These are phyloP conservation scores for Alternaria viburni DNA, from an alignment of 2,329 filamentous ascomycete genomes.

Conservation along the genomic window DNA sequence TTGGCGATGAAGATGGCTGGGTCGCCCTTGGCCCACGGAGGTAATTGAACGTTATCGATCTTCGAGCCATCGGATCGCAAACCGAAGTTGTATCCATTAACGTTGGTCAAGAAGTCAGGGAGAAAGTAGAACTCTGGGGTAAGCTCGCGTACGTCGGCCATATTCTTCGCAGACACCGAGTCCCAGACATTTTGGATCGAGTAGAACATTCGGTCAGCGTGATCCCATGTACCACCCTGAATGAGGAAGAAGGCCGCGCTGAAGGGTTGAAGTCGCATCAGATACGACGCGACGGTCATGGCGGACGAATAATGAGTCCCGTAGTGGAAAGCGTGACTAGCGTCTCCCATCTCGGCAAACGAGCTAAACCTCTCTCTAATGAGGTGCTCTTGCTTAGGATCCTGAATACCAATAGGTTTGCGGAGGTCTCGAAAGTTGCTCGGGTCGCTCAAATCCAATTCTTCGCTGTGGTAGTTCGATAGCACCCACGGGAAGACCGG, in stretches of 20 bases:
- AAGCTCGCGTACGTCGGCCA: slow-evolving; percentile 91
- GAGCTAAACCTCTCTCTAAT: slow-evolving; percentile 86
- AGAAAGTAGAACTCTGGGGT: slow-evolving; percentile 98
- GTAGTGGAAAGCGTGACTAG: slow-evolving; percentile 84
- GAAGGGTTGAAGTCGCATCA: slow-evolving; percentile 94
- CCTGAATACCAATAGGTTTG: slow-evolving; percentile 96
- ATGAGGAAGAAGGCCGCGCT: slow-evolving; percentile 93
- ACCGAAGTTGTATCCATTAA: slow-evolving; percentile 94
- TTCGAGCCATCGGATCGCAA: slow-evolving; percentile 77
- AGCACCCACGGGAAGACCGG: slow-evolving; percentile 98
- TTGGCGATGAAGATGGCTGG: slow-evolving; percentile 95
- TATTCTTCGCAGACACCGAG: slow-evolving; percentile 86
- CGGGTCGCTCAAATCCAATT: slow-evolving; percentile 84
- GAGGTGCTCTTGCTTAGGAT: slow-evolving; percentile 73
- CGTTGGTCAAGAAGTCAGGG: slow-evolving; percentile 91
- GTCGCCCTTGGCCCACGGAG: slow-evolving; percentile 95
- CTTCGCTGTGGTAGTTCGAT: slow-evolving; percentile 93
- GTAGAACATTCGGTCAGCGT: slow-evolving; percentile 93
- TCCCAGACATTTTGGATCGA: slow-evolving; percentile 90
- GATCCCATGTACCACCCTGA: slow-evolving; percentile 95
- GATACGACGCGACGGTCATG: slow-evolving; percentile 97
- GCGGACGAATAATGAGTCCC: slow-evolving; percentile 98
- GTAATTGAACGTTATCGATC: slow-evolving; percentile 87
- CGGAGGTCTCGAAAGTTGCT: slow-evolving; percentile 87
- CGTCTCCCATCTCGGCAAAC: slow-evolving; percentile 88